Evolutionary conservation across 2,329 filamentous ascomycete species (phyloP).

Genomic region (Arthroderma uncinatum): DNA sequence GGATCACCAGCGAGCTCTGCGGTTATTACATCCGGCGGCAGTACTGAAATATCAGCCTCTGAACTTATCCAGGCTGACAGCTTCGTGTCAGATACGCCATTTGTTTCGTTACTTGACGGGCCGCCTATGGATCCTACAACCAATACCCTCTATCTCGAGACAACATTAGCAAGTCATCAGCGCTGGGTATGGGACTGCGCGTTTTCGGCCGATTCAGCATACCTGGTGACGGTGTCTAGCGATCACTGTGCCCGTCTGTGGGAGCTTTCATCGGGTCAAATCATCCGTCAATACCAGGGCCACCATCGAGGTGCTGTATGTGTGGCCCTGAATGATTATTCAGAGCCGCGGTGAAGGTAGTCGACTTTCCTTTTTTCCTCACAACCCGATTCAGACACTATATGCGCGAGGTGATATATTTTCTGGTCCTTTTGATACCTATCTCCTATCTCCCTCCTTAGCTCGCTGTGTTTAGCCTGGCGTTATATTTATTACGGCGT

Average conservation of each 20-base stretch:
- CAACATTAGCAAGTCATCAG: slow-evolving; percentile 79
- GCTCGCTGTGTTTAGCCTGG: neutral
- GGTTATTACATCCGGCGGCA: neutral
- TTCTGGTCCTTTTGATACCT: neutral
- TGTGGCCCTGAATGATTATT: slow-evolving; percentile 81
- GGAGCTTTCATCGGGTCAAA: slow-evolving; percentile 75
- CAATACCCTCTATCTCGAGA: slow-evolving; percentile 63
- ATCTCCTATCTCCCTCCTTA: too few species aligned
- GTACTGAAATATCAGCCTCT: neutral
- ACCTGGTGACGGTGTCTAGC: slow-evolving; percentile 83
- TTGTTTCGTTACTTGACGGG: slow-evolving; percentile 27
- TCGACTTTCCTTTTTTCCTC: neutral
- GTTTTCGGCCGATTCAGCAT: slow-evolving; percentile 85
- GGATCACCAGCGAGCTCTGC: neutral
- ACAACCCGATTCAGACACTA: too few species aligned
- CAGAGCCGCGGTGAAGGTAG: slow-evolving; percentile 33
- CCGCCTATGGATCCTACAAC: slow-evolving; percentile 34
- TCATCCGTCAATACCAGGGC: slow-evolving; percentile 91
- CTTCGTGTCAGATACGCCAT: slow-evolving; percentile 20
- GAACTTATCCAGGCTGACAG: slow-evolving; percentile 12
- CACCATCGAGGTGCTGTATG: slow-evolving; percentile 87
- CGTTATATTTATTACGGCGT: slow-evolving; percentile 1
- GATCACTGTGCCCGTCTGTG: slow-evolving; percentile 88
- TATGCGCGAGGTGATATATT: neutral
- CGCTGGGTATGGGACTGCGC: slow-evolving; percentile 97